Base-by-base conservation (phyloP, 805 yeast genomes). In the Starmerella geochares region DNA sequence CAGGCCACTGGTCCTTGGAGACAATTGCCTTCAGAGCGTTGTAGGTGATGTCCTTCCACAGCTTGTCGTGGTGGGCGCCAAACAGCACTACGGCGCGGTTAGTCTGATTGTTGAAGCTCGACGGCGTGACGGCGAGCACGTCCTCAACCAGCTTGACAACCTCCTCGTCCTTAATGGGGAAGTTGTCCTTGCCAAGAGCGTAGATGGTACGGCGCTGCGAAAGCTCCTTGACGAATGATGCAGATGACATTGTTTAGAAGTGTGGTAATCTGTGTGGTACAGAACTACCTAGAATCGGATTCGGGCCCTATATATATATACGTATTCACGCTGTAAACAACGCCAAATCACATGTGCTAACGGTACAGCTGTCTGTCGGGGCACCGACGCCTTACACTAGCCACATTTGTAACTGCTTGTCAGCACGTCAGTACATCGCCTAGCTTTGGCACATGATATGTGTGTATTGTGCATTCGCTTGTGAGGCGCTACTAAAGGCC, bases 31-130 rank as follows among this genome's bases (percentile, higher is more conserved):
- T 55, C 45, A 61, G 53, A 3, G 57, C 59, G 13, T 56, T 54
- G 50, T 63, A 65, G 31, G 71, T 75, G 23, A 66, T 53, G 50
- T 64, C 64, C 40, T 42, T 47, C 79, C 80, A 75, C 16, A 73
- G 69, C 48, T 65, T 56, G 51, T 66, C 69, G 67, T 73, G 77
- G 42, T 70, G 56, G 2, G 61, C 71, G 52, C 76, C 77, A 46
- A 72, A 69, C 45, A 75, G 42, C 52, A 75, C 67, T 21, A 73
- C 60, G 20, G 78, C 78, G 43, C 79, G 69, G 59, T 68, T 65
- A 41, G 71, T 66, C 63, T 75, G 80, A 40, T 73, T 69, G 67
- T 75, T 75, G 70, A 73, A 75, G 24, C 74, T 61, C 19, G 77
- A 71, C 59, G 80, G 80, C 14, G 75, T 71, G 57, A 71, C 63